Evolutionary conservation across 805 yeast genomes (phyloP).

Genomic region (Wickerhamiella allomyrinae): DNA sequence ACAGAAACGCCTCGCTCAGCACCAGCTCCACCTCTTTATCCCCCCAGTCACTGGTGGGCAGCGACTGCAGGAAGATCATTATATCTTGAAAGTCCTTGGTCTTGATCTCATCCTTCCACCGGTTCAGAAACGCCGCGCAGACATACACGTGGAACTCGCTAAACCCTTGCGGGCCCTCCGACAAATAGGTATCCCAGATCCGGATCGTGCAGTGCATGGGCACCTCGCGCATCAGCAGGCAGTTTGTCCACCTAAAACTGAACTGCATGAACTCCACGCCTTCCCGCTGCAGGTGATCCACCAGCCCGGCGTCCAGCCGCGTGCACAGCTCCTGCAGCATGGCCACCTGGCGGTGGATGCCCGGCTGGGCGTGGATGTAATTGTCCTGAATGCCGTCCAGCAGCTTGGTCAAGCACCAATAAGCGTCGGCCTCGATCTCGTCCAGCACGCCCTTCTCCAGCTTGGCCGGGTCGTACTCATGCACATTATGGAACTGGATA

Average conservation of each 20-base stretch:
- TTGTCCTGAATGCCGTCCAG: constrained; percentile 93
- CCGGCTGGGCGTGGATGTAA: constrained; percentile 96
- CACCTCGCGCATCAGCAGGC: constrained; percentile 87
- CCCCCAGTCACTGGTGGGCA: constrained; percentile 76
- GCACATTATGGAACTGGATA: constrained; percentile 32
- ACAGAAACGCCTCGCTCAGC: constrained; percentile 88
- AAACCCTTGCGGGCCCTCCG: constrained; percentile 50
- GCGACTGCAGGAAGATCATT: constrained; percentile 76
- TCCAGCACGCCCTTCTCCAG: constrained; percentile 47
- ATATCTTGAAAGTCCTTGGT: constrained; percentile 90
- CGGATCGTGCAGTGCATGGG: constrained; percentile 64
- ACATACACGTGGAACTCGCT: constrained; percentile 91
- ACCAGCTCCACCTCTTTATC: constrained; percentile 84
- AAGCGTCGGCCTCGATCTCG: constrained; percentile 85
- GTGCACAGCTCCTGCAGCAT: constrained; percentile 58
- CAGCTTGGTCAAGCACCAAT: constrained; percentile 87
- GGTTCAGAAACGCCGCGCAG: constrained; percentile 88
- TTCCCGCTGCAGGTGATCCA: constrained; percentile 61
- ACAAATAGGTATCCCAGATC: constrained; percentile 93
- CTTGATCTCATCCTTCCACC: constrained; percentile 67
- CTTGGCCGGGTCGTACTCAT: constrained; percentile 44
- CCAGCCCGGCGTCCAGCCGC: constrained; percentile 63
- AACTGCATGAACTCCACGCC: constrained; percentile 92
- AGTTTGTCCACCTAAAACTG: constrained; percentile 97
- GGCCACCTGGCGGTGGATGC: constrained; percentile 79